phyloP scores from a whole-genome alignment of 345 rosid genomes.

The Microthlaspi erraticum region DNA sequence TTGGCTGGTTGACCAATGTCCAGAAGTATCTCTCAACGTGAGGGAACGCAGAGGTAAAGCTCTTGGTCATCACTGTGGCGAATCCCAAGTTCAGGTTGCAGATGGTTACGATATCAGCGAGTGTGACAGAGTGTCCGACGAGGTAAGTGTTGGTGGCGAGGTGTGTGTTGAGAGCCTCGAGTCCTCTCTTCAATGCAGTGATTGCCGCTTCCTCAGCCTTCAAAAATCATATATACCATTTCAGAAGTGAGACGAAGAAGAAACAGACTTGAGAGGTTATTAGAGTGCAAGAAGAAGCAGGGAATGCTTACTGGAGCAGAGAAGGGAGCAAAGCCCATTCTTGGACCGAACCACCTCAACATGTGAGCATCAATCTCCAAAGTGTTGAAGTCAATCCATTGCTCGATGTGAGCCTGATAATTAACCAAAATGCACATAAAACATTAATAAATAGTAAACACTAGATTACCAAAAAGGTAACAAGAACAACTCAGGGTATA shows the following conservation, averaged over 20 bases:
- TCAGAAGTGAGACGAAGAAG: slow-evolving; percentile 5
- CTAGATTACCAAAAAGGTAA: background rate
- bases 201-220: slow-evolving; percentile 46
- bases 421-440: background rate
- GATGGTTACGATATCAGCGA: slow-evolving; percentile 74
- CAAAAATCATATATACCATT: slow-evolving; percentile 12
- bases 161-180: slow-evolving; percentile 61
- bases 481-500: background rate
- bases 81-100: slow-evolving; percentile 70
- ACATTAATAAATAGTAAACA: background rate
- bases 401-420: slow-evolving; percentile 79
- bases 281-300: background rate
- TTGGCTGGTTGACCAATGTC: slow-evolving; percentile 91
- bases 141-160: slow-evolving; percentile 74
- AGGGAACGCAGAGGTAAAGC: slow-evolving; percentile 80
- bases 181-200: slow-evolving; percentile 45
- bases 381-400: slow-evolving; percentile 90
- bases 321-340: slow-evolving; percentile 58
- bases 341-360: slow-evolving; percentile 59
- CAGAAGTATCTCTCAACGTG: slow-evolving; percentile 92
- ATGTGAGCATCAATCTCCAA: slow-evolving; percentile 80
- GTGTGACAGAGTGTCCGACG: slow-evolving; percentile 90
- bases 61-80: slow-evolving; percentile 58
- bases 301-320: slow-evolving; percentile 74
- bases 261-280: background rate